phyloP scores from a whole-genome alignment of 768 basidiomycete species.

The Obba rivulosa region DNA sequence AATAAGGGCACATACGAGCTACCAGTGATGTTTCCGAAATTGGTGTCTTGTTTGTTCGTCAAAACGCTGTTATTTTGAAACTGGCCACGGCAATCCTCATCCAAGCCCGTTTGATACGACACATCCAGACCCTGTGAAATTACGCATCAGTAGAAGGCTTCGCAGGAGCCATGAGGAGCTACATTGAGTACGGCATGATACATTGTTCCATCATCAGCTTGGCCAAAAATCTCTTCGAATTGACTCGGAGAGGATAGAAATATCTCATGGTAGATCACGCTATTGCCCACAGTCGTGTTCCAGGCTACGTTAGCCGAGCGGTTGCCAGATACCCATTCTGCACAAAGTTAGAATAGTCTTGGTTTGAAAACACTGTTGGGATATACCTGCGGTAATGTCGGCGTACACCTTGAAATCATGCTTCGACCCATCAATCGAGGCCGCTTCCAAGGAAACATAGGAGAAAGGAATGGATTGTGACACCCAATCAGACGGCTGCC shows the following conservation, averaged over 20 bases:
- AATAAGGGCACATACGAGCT: background rate
- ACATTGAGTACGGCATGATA: conserved; percentile 8
- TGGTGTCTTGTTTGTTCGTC: conserved; percentile 3
- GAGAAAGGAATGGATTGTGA: conserved; percentile 36
- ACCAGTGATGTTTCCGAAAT: conserved; percentile 11
- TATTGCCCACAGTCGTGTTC: conserved; percentile 3
- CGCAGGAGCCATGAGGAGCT: background rate
- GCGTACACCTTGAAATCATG: conserved; percentile 34
- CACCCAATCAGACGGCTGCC: conserved; percentile 33
- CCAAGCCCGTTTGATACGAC: conserved; percentile 11
- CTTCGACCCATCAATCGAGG: conserved; percentile 24
- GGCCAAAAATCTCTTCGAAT: conserved; percentile 5
- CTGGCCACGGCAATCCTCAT: conserved; percentile 6
- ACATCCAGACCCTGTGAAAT: conserved; percentile 4
- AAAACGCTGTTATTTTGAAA: conserved; percentile 15
- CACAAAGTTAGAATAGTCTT: background rate
- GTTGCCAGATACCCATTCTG: conserved; percentile 14
- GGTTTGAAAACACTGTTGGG: too few species aligned
- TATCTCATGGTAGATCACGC: conserved; percentile 8
- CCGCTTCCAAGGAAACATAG: conserved; percentile 28
- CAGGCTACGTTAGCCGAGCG: conserved; percentile 2
- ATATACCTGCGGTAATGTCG: conserved; percentile 33
- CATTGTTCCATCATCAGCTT: conserved; percentile 8
- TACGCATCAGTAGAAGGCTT: background rate
- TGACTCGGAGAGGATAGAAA: conserved; percentile 1